Percentiles rank a stretch among this genome's conserved stretches.
phyloP scores from a whole-genome alignment of 108 stramenopile genomes.

The Nitzschia putrida region DNA sequence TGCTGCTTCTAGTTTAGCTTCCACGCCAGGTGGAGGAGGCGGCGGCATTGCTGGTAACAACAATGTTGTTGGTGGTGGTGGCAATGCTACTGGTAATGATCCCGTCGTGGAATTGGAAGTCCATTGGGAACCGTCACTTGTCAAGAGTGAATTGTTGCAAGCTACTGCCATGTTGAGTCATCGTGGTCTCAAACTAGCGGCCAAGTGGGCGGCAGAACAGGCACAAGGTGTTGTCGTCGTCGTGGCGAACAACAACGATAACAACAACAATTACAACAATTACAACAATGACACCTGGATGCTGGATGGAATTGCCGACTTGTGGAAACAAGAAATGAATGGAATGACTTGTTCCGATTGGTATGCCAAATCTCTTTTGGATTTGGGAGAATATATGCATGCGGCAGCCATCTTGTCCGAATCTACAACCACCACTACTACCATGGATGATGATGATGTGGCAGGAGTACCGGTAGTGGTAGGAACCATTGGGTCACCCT shows the following conservation, averaged over 20 bases:
- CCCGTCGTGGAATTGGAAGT: constrained; percentile 26
- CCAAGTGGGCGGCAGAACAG: constrained; percentile 85
- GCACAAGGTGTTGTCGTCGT: constrained; percentile 54
- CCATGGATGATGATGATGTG: constrained; percentile 19
- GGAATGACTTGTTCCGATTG: constrained; percentile 31
- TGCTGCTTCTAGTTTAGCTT: constrained; percentile 15
- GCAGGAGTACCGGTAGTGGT: constrained; percentile 39
- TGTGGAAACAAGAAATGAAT: constrained; percentile 11
- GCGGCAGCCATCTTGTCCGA: constrained; percentile 58
- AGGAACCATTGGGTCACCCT: constrained; percentile 20
- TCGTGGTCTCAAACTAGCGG: constrained; percentile 65
- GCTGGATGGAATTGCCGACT: neutral
- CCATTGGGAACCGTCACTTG: constrained; percentile 45
- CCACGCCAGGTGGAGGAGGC: constrained; percentile 11
- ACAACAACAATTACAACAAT: neutral
- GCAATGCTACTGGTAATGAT: neutral
- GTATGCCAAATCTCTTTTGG: constrained; percentile 72
- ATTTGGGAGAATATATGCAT: constrained; percentile 76
- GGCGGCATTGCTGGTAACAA: neutral
- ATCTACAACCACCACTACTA: neutral
- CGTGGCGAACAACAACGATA: neutral
- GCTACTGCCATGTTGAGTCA: constrained; percentile 41
- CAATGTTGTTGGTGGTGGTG: neutral
- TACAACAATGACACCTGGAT: too few relatives aligned
- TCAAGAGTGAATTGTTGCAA: constrained; percentile 39